Evolutionary conservation across 2,329 filamentous ascomycete genomes (phyloP).

Genomic region (Metarhizium brunneum): DNA sequence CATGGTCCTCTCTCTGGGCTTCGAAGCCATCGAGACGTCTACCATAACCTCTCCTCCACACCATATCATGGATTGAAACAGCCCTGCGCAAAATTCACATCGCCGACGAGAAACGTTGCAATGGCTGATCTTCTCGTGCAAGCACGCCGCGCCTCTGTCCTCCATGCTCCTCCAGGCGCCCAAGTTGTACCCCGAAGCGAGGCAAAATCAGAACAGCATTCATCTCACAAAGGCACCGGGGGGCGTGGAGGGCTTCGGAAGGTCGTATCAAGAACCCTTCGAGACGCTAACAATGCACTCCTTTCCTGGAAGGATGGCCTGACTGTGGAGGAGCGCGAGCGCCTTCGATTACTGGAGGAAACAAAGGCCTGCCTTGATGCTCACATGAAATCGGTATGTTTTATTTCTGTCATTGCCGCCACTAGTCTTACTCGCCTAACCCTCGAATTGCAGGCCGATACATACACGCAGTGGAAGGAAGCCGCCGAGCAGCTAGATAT

Average conservation of each 20-base stretch:
- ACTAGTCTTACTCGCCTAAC: neutral
- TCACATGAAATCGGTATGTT: slow-evolving; percentile 54
- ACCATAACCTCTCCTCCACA: too few relatives aligned
- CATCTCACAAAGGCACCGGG: neutral
- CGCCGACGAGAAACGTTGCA: neutral
- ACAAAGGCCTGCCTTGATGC: slow-evolving; percentile 53
- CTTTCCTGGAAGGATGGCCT: slow-evolving; percentile 45
- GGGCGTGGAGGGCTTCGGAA: neutral
- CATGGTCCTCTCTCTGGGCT: too few relatives aligned
- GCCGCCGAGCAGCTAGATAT: slow-evolving; percentile 70
- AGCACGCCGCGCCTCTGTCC: slow-evolving; percentile 1
- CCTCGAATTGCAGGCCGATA: slow-evolving; percentile 44
- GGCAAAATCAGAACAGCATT: neutral
- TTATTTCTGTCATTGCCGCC: neutral
- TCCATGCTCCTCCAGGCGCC: neutral
- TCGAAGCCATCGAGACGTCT: neutral
- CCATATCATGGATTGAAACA: neutral
- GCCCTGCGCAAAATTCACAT: too few relatives aligned
- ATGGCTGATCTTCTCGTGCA: slow-evolving; percentile 6
- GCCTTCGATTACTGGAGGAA: slow-evolving; percentile 40
- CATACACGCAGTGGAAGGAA: slow-evolving; percentile 61
- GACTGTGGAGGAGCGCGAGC: slow-evolving; percentile 38
- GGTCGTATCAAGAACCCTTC: slow-evolving; percentile 3
- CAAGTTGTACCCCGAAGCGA: neutral
- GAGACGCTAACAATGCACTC: slow-evolving; percentile 29